phyloP scores from a whole-genome alignment of 768 basidiomycete species.

The Sistotremastrum niveocremeum region DNA sequence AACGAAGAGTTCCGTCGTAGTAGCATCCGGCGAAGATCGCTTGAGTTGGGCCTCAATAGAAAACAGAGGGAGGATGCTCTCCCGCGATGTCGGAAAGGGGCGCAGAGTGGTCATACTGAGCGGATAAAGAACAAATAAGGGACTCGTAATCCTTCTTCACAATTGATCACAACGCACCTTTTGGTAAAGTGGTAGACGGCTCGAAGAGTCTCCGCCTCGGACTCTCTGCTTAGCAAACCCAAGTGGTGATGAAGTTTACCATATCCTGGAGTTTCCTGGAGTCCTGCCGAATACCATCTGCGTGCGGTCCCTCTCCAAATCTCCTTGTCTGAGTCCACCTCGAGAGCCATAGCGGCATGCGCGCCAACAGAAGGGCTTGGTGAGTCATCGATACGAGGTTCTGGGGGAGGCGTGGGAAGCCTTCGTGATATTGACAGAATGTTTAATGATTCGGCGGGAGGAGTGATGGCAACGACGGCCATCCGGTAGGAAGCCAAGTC shows the following conservation, averaged over 20 bases:
- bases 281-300: constrained; percentile 85
- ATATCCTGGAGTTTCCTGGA: constrained; percentile 83
- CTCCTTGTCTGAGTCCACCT: constrained; percentile 85
- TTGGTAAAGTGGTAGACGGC: constrained; percentile 91
- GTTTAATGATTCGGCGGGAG: constrained; percentile 34
- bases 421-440: constrained; percentile 11
- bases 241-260: constrained; percentile 93
- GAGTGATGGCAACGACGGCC: constrained; percentile 82
- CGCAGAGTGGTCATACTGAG: constrained; percentile 82
- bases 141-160: background rate
- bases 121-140: constrained; percentile 1
- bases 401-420: constrained; percentile 18
- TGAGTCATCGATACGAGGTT: constrained; percentile 46
- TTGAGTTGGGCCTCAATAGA: constrained; percentile 58
- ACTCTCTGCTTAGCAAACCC: constrained; percentile 75
- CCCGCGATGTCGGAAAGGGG: constrained; percentile 77
- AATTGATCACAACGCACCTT: constrained; percentile 42
- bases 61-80: constrained; percentile 85
- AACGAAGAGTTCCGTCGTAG: constrained; percentile 69
- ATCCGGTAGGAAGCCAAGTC: constrained; percentile 92
- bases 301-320: constrained; percentile 80
- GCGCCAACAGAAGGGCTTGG: constrained; percentile 71
- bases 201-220: constrained; percentile 66
- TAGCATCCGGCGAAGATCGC: constrained; percentile 64
- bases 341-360: constrained; percentile 66